Evolutionary conservation across 2,329 filamentous ascomycete species (phyloP).

Genomic region (Alternaria viburni): DNA sequence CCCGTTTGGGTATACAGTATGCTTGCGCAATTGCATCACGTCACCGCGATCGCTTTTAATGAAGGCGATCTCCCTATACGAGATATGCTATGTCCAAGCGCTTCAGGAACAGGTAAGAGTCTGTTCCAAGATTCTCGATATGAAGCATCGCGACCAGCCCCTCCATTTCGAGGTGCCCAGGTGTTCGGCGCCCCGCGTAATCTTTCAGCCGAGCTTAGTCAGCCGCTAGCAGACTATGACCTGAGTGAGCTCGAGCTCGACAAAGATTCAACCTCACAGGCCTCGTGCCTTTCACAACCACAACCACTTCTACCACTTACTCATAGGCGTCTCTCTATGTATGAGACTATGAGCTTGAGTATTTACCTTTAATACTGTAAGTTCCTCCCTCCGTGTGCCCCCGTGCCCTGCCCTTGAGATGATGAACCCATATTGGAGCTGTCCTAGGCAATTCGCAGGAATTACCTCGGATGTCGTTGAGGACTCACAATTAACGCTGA

Average conservation of each 20-base stretch:
- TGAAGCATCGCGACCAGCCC: slow-evolving; percentile 2
- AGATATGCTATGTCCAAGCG: slow-evolving; percentile 20
- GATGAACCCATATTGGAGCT: slow-evolving; percentile 79
- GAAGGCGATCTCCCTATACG: background rate
- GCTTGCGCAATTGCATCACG: slow-evolving; percentile 12
- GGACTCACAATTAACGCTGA: slow-evolving; percentile 58
- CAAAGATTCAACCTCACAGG: slow-evolving; percentile 20
- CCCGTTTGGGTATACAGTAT: slow-evolving; percentile 5
- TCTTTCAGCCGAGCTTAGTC: slow-evolving; percentile 19
- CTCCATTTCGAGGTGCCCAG: background rate
- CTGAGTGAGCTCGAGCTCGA: slow-evolving; percentile 2
- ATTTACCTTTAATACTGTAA: slow-evolving; percentile 12
- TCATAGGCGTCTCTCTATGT: slow-evolving; percentile 3
- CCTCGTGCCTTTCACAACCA: slow-evolving; percentile 16
- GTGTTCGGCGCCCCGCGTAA: slow-evolving; percentile 8
- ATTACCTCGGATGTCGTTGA: slow-evolving; percentile 36
- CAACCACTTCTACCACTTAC: background rate
- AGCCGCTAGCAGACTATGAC: slow-evolving; percentile 9
- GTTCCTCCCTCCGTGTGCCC: slow-evolving; percentile 5
- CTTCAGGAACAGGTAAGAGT: slow-evolving; percentile 32
- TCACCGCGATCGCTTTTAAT: slow-evolving; percentile 4
- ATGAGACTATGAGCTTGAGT: slow-evolving; percentile 4
- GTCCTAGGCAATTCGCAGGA: slow-evolving; percentile 61
- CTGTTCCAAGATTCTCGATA: slow-evolving; percentile 1
- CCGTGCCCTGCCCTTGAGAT: slow-evolving; percentile 40